A percentile compares a stretch with the other conserved stretches of the same genome.
These are phyloP conservation scores for Salvia miltiorrhiza DNA, from an alignment of 257 asterid genomes.

Conservation along the genomic window DNA sequence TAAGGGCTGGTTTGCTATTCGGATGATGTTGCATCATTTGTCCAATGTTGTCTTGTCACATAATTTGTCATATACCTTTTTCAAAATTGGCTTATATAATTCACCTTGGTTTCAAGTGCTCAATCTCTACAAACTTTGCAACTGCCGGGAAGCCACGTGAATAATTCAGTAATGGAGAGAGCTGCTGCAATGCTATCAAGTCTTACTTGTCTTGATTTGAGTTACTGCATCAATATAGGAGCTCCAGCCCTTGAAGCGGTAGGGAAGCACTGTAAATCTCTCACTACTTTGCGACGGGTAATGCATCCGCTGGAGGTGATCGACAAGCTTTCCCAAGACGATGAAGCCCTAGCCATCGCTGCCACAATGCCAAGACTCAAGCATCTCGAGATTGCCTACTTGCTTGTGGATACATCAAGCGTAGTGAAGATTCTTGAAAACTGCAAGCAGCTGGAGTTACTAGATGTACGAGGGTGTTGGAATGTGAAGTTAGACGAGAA, in stretches of 20 bases:
- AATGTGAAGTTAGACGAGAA: constrained; percentile 54
- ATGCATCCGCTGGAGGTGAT: constrained; percentile 75
- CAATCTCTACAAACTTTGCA: constrained; percentile 50
- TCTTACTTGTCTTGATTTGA: constrained; percentile 62
- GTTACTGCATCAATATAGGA: constrained; percentile 72
- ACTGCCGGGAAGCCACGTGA: constrained; percentile 64
- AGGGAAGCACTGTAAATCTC: constrained; percentile 63
- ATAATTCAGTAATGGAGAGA: constrained; percentile 40
- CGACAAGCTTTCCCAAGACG: constrained; percentile 60
- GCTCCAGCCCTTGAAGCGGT: constrained; percentile 61
- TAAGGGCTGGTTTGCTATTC: background rate
- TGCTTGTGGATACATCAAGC: constrained; percentile 52
- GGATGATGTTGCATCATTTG: no score
- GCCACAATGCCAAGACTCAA: constrained; percentile 66
- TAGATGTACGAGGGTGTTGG: constrained; percentile 87
- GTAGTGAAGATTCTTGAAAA: constrained; percentile 52
- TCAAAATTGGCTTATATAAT: background rate
- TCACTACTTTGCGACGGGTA: constrained; percentile 50
- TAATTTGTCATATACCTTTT: background rate
- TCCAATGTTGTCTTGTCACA: no score
- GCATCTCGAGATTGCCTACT: constrained; percentile 80
- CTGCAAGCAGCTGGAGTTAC: constrained; percentile 58
- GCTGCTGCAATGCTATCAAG: constrained; percentile 41
- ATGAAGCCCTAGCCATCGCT: constrained; percentile 81
- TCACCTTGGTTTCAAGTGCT: constrained; percentile 58